Evolutionary conservation across 495 filamentous ascomycete species (phyloP).

Genomic region (Echria macrotheca): DNA sequence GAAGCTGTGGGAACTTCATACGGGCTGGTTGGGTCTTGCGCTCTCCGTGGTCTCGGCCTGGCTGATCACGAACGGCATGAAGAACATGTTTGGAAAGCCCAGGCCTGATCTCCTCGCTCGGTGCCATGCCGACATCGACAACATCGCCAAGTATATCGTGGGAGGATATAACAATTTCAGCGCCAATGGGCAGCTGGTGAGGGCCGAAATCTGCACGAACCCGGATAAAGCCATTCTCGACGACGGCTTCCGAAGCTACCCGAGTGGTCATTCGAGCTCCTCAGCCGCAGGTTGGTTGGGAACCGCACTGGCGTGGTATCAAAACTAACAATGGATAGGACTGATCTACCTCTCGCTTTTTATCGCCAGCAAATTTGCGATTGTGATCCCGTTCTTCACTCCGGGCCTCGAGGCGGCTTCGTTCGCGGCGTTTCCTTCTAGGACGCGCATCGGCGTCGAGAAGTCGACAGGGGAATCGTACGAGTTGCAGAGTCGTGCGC

Average conservation of each 20-base stretch:
- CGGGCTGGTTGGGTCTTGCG: slow-evolving; percentile 67
- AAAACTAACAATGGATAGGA: slow-evolving; percentile 25
- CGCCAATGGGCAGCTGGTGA: slow-evolving; percentile 51
- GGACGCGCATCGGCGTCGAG: slow-evolving; percentile 23
- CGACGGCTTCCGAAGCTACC: slow-evolving; percentile 84
- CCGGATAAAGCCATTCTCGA: slow-evolving; percentile 60
- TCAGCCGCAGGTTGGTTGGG: slow-evolving; percentile 58
- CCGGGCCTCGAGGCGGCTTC: slow-evolving; percentile 30
- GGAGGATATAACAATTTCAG: slow-evolving; percentile 31
- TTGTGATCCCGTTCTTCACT: slow-evolving; percentile 54
- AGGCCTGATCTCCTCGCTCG: slow-evolving; percentile 73
- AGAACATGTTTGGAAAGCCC: slow-evolving; percentile 83
- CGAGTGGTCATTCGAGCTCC: slow-evolving; percentile 58
- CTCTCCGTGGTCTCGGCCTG: slow-evolving; percentile 63
- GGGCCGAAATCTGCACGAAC: slow-evolving; percentile 63
- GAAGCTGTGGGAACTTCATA: slow-evolving; percentile 80
- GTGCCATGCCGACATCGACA: slow-evolving; percentile 54
- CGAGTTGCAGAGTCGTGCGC: slow-evolving; percentile 21
- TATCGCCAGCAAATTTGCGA: slow-evolving; percentile 57
- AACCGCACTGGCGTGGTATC: not conserved
- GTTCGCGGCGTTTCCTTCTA: slow-evolving; percentile 47
- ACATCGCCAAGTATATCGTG: slow-evolving; percentile 37
- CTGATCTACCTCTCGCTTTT: slow-evolving; percentile 75
- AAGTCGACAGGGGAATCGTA: slow-evolving; percentile 22
- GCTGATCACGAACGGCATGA: slow-evolving; percentile 75